A percentile compares a stretch with the other conserved stretches of the same genome.
phyloP scores from a whole-genome alignment of 2,329 filamentous ascomycete genomes.

The Fusarium avenaceum region DNA sequence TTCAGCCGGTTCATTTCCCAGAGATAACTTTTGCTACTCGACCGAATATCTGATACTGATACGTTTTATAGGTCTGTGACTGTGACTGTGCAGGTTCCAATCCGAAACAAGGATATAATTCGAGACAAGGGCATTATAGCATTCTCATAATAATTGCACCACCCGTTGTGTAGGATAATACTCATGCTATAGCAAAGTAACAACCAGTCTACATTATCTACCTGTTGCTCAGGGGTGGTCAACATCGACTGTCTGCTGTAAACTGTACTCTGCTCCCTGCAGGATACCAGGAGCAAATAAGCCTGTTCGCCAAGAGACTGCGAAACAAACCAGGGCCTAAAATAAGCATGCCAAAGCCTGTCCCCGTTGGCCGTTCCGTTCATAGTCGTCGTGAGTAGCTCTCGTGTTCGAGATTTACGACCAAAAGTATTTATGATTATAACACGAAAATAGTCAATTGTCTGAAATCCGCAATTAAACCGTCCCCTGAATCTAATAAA shows the following conservation, averaged over 20 bases:
- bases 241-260: background rate
- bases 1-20: constrained; percentile 10
- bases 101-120: background rate
- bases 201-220: background rate
- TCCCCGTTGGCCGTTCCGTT: constrained; percentile 12
- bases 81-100: too few relatives aligned
- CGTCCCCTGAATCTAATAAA: constrained; percentile 2
- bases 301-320: constrained; percentile 2
- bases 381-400: background rate
- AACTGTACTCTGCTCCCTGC: background rate
- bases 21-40: background rate
- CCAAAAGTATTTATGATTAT: background rate
- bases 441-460: background rate
- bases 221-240: background rate
- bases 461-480: background rate
- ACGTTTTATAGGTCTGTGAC: background rate
- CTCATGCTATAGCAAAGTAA: background rate
- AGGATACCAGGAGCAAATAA: background rate
- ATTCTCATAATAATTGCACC: background rate
- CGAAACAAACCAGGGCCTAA: constrained; percentile 7
- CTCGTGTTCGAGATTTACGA: constrained; percentile 24
- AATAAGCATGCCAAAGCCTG: constrained; percentile 22
- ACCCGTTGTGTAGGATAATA: background rate
- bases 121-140: too few relatives aligned
- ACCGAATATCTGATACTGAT: background rate